These are phyloP conservation scores for Biscogniauxia mediterranea DNA, from an alignment of 2,329 filamentous ascomycete species.

Conservation along the genomic window DNA sequence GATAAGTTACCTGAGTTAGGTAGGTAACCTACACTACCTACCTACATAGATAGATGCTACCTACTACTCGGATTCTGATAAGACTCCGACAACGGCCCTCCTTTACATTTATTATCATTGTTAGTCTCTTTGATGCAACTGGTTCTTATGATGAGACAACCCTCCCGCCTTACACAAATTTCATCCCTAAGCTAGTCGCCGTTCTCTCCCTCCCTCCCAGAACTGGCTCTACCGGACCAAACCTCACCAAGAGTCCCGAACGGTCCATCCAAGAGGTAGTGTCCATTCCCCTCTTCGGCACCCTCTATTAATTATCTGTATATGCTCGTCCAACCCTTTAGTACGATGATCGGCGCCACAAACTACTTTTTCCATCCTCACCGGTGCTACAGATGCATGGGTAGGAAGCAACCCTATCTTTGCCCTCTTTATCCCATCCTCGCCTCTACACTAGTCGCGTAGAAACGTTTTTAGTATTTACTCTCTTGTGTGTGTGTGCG, in stretches of 20 bases:
- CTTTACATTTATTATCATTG: constrained; percentile 9
- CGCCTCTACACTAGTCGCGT: background rate
- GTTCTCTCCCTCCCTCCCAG: background rate
- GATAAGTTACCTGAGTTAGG: too few relatives aligned
- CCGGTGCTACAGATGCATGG: background rate
- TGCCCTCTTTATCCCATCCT: background rate
- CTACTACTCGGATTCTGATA: constrained; percentile 5
- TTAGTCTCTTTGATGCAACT: background rate
- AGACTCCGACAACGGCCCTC: constrained; percentile 22
- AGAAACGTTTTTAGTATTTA: background rate
- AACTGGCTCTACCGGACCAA: constrained; percentile 1
- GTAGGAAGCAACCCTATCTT: background rate
- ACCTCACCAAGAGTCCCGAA: background rate
- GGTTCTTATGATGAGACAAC: background rate
- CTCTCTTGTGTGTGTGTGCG: too few relatives aligned
- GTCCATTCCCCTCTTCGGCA: too few relatives aligned
- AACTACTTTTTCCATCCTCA: background rate
- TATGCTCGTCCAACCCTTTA: background rate
- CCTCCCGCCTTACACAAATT: background rate
- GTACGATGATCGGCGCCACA: background rate
- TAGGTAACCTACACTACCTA: background rate
- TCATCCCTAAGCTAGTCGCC: background rate
- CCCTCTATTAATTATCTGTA: too few relatives aligned
- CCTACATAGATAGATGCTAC: constrained; percentile 2
- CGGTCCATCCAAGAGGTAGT: too few relatives aligned